Evolutionary conservation across 345 rosid species (phyloP), one percentile per base, ranked within the genome.

Genomic region (Dipteronia sinensis): DNA sequence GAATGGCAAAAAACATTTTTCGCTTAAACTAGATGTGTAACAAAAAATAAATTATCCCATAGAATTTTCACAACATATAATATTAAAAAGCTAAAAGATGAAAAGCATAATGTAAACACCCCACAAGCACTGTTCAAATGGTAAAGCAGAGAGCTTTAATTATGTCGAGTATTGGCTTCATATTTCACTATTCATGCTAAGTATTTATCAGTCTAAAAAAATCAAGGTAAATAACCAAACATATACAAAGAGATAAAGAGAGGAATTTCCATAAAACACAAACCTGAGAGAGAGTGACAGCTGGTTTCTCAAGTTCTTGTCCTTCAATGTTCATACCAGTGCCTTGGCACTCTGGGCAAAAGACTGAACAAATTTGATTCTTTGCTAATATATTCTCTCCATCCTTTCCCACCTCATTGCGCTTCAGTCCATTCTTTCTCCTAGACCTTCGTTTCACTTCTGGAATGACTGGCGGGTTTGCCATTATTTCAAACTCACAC

Each of bases 261-360:
- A 16, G 56, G 66, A 65, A 34, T 49, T 61, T 74, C 22, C 42
- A 22, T 9, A 73, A 73, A 38, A 74, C 44, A 69, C 80, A 82
- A 85, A 96, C 99, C 97, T 94, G 95, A 51, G 98, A 88, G 76
- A 92, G 95, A 10, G 91, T 84, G 73, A 89, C 65, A 70, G 80
- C 78, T 77, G 90, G 90, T 71, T 78, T 83, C 91, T 96, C 98
- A 71, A 87, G 85, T 56, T 77, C 85, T 73, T 83, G 88, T 73
- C 90, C 91, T 56, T 90, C 89, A 59, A 91, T 67, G 27, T 83
- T 64, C 31, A 86, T 72, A 53, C 98, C 95, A 9, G 98, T 92
- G 75, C 99, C 98, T 82, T 92, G 99, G 82, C 98, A 96, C 86
- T 92, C 94, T 72, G 99, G 94, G 82, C 98, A 96, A 89, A 94